phyloP scores from a whole-genome alignment of 208 protist genomes.

The Novymonas esmeraldas region DNA sequence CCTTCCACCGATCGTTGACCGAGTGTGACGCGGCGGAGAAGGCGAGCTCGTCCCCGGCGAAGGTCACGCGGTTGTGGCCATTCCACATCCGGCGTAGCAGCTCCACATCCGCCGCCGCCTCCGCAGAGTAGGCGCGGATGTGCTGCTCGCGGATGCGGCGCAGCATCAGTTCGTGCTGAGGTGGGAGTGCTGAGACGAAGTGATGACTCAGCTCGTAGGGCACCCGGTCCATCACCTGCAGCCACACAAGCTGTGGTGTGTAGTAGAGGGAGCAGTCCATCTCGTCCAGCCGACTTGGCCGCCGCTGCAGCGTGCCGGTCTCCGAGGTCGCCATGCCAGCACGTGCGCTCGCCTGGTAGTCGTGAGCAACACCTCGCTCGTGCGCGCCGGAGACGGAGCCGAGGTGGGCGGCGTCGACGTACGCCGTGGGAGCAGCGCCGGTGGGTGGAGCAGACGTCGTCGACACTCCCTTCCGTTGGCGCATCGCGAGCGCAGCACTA shows the following conservation, averaged over 20 bases:
- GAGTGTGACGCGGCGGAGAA: conserved; percentile 24
- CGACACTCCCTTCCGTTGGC: conserved; percentile 3
- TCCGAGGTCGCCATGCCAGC: neutral
- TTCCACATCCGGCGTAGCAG: conserved; percentile 59
- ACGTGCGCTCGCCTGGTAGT: neutral
- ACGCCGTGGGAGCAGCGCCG: neutral
- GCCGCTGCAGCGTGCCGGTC: conserved; percentile 1
- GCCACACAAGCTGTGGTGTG: conserved; percentile 23
- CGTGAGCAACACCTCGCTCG: no score
- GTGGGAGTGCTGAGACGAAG: conserved; percentile 24
- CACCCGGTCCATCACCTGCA: conserved; percentile 35
- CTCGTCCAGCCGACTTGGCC: conserved; percentile 24
- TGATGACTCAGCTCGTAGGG: conserved; percentile 29
- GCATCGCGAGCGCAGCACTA: no score
- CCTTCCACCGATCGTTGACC: conserved; percentile 68
- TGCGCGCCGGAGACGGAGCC: no score
- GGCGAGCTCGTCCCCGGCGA: conserved; percentile 10
- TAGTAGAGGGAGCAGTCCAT: conserved; percentile 26
- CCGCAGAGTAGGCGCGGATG: conserved; percentile 30
- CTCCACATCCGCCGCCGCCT: conserved; percentile 30
- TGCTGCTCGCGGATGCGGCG: conserved; percentile 26
- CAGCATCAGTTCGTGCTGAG: conserved; percentile 30
- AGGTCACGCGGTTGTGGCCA: conserved; percentile 39
- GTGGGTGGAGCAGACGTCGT: neutral
- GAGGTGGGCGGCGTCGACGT: neutral